Conservation (phyloP, 1,139 yeast genomes). For the Suhomyces bokatorum region DNA sequence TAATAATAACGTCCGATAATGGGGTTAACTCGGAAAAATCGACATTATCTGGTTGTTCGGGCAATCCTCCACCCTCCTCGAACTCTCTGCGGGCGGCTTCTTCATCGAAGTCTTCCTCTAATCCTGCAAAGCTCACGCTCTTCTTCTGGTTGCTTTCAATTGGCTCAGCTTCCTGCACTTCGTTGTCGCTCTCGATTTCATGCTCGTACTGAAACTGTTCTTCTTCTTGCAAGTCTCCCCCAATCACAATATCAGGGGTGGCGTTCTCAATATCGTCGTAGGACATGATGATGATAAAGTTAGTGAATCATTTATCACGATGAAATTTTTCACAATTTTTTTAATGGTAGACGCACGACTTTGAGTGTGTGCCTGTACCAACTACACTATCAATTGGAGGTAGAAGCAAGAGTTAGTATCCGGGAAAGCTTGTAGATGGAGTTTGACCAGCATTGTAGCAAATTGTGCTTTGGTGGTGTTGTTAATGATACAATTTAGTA, state of each 20-base stretch:
- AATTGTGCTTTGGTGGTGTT: no score
- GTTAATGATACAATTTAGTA: no score
- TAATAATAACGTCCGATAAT: conserved; percentile 89
- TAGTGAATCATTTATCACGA: conserved; percentile 5
- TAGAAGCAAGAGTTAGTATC: no score
- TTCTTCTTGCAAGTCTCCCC: conserved; percentile 57
- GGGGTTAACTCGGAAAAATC: conserved; percentile 81
- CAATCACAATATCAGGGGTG: conserved; percentile 82
- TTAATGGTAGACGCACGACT: conserved; percentile 9
- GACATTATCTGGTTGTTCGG: conserved; percentile 91
- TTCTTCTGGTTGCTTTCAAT: conserved; percentile 56
- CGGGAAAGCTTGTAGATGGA: no score
- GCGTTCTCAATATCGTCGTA: conserved; percentile 80
- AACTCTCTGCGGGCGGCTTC: conserved; percentile 74
- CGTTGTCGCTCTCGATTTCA: conserved; percentile 51
- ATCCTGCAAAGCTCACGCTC: conserved; percentile 79
- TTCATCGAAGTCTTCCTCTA: conserved; percentile 62
- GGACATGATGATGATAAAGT: conserved; percentile 31
- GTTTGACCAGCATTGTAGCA: no score
- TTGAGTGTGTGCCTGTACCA: not conserved
- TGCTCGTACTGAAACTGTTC: conserved; percentile 46
- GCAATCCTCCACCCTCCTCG: conserved; percentile 97
- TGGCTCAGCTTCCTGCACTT: conserved; percentile 31
- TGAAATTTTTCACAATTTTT: conserved; percentile 21
- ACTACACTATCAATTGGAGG: no score